phyloP scores from a whole-genome alignment of 2,329 filamentous ascomycete species.

The Xylaria multiplex region DNA sequence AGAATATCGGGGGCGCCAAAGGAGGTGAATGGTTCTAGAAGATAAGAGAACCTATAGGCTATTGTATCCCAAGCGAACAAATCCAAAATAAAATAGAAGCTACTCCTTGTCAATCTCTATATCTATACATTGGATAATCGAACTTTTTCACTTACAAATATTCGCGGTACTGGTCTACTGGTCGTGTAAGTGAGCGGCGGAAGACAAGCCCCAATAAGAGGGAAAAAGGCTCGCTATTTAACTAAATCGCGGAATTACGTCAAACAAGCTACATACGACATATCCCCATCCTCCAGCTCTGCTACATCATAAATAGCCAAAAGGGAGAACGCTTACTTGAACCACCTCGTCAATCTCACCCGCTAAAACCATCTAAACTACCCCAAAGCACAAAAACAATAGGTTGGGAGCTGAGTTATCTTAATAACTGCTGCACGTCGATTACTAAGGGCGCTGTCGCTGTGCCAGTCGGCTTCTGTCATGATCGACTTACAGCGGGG shows the following conservation, averaged over 20 bases:
- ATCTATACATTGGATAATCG: neutral
- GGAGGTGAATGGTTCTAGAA: too few relatives aligned
- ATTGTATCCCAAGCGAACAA: neutral
- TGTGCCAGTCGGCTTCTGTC: conserved; percentile 17
- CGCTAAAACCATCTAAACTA: neutral
- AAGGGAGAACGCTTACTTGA: neutral
- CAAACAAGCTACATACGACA: neutral
- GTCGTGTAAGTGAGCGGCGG: neutral
- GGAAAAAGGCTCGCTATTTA: conserved; percentile 1
- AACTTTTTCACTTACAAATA: neutral
- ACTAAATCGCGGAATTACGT: conserved; percentile 7
- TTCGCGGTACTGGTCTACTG: neutral
- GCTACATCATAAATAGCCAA: neutral
- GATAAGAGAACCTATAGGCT: too few relatives aligned
- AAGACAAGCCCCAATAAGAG: neutral
- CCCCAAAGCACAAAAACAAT: neutral
- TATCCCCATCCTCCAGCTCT: conserved; percentile 3
- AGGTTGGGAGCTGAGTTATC: conserved; percentile 32
- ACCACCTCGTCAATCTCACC: conserved; percentile 4
- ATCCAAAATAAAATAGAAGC: neutral
- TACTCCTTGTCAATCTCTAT: neutral
- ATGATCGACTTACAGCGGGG: conserved; percentile 31
- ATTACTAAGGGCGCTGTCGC: conserved; percentile 51
- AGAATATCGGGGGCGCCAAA: too few relatives aligned
- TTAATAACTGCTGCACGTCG: conserved; percentile 41